Evolutionary conservation across 148 eudicot genomes (phyloP), one percentile per base, ranked within the genome.

Genomic region (Simmondsia chinensis): DNA sequence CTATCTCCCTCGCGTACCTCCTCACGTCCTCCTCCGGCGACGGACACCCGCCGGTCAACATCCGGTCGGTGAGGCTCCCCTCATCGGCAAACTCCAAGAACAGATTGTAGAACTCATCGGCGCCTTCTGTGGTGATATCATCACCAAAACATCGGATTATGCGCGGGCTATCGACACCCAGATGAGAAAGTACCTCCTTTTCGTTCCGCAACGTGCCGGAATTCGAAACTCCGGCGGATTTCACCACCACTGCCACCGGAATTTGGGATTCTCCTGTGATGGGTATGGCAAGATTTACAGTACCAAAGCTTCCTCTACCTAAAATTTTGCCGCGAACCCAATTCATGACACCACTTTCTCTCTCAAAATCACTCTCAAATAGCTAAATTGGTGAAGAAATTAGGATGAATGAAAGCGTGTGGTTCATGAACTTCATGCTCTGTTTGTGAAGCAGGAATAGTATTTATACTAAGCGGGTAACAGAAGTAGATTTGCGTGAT

Each of bases 271-370:
- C 43, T 18, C 35, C 54, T 29, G 53, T 35, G 38, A 28, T 75
- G 32, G 84, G 63, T 31, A 63, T 63, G 0, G 82, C 93, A 24
- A 84, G 44, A 48, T 43, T 78, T 0, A 89, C 94, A 2, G 71
- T 69, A 0, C 76, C 97, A 33, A 84, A 89, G 61, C 91, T 88
- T 29, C 97, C 97, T 30, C 61, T 77, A 3, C 97, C 97, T 12
- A 88, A 40, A 9, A 35, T 46, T 6, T 57, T 59, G n/a, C 94
- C 95, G 14, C 95, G 71, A 38, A 81, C 44, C 87, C 87, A 88
- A 72, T 80, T 83, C 96, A 87, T 87, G 24, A 2, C n/a, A n/a
- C n/a, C n/a, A n/a, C n/a, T n/a, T n/a, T n/a, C n/a, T n/a, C n/a
- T n/a, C n/a, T n/a, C n/a, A n/a, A n/a, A n/a, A n/a, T n/a, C n/a